Conservation (phyloP, 1,139 yeast species). For the Kurtzmaniella quercitrusa region DNA sequence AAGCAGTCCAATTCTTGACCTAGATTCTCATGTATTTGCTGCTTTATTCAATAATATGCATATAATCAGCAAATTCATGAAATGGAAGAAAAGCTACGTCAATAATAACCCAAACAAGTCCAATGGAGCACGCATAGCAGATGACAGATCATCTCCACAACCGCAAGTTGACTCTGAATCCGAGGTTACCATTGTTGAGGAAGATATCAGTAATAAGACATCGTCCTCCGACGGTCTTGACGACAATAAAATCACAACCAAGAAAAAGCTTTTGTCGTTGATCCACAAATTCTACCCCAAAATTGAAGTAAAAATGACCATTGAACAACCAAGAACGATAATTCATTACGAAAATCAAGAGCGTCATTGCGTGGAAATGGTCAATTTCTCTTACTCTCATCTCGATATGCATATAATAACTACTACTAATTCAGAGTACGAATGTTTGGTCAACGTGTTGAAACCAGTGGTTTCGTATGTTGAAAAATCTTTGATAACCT, state of each 20-base stretch:
- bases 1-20: conserved; percentile 46
- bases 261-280: conserved; percentile 16
- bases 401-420: conserved; percentile 35
- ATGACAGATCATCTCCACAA: conserved; percentile 14
- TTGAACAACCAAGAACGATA: conserved; percentile 42
- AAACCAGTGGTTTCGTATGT: conserved; percentile 31
- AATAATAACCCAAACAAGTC: conserved; percentile 3
- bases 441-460: conserved; percentile 30
- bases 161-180: conserved; percentile 5
- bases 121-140: conserved; percentile 8
- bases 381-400: conserved; percentile 36
- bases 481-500: conserved; percentile 16
- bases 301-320: conserved; percentile 35
- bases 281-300: conserved; percentile 43
- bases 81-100: conserved; percentile 16
- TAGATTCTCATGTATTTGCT: conserved; percentile 43
- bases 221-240: conserved; percentile 17
- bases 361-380: conserved; percentile 19
- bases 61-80: conserved; percentile 26
- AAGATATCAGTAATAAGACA: conserved; percentile 6
- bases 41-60: conserved; percentile 34
- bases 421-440: conserved; percentile 31
- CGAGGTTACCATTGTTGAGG: neutral
- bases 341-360: conserved; percentile 23
- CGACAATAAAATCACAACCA: conserved; percentile 19